These are phyloP conservation scores for Handroanthus guayacan DNA, from an alignment of 257 asterid genomes.

Conservation along the genomic window DNA sequence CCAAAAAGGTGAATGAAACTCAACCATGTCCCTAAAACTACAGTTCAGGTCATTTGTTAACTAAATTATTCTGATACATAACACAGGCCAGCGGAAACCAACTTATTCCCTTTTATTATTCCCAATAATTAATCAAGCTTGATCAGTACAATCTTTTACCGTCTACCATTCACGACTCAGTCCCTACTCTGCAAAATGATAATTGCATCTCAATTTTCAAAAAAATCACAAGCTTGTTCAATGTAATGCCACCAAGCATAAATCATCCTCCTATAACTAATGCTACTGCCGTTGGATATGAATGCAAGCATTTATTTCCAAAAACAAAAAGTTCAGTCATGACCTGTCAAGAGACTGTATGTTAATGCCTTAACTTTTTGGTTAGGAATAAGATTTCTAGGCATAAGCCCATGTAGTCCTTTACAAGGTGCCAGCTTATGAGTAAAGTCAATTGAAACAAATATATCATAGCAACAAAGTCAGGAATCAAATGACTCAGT, in stretches of 20 bases:
- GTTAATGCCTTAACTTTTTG: neutral
- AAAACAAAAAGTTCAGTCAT: neutral
- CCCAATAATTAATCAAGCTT: conserved; percentile 10
- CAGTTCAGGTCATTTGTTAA: conserved; percentile 7
- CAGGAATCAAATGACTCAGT: conserved; percentile 10
- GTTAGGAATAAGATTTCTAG: neutral
- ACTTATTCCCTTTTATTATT: conserved; percentile 7
- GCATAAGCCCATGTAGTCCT: conserved; percentile 2
- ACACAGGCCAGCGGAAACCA: neutral
- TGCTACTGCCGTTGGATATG: neutral
- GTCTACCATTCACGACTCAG: neutral
- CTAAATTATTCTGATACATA: conserved; percentile 16
- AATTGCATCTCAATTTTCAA: conserved; percentile 4
- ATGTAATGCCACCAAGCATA: conserved; percentile 7
- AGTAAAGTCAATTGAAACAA: conserved; percentile 5
- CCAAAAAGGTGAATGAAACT: conserved; percentile 12
- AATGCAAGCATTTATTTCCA: neutral
- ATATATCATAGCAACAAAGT: neutral
- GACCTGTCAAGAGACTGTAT: neutral
- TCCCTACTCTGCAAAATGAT: neutral
- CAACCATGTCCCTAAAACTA: neutral
- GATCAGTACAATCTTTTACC: neutral
- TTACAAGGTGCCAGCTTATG: neutral
- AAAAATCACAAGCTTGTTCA: neutral
- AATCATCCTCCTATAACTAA: conserved; percentile 16